Base-by-base conservation (phyloP, 148 eudicot species). In the Cornus suecica region DNA sequence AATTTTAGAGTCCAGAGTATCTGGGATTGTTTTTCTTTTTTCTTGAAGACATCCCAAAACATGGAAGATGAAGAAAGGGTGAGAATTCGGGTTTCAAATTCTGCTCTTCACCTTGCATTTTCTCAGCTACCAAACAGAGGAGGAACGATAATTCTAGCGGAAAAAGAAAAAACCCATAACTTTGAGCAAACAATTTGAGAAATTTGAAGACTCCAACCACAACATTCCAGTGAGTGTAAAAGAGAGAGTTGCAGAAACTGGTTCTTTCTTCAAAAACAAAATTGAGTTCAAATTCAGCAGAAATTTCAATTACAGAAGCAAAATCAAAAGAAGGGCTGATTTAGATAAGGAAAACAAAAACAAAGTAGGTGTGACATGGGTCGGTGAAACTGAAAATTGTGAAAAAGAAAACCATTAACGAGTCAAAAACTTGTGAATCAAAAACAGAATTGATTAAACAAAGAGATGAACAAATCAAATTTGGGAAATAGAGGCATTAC, bases 401-500 rank as follows among this genome's bases (percentile, higher is more conserved):
- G n/a, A n/a, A n/a, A 20, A 60, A 25, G n/a, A n/a, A 10, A 73
- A 14, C 24, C 20, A 73, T 10, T 4, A 48, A 48, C 54, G 18
- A 15, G 1, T 48, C 18, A 15, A 48, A 10, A 15, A 48, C 15
- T 48, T 11, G 62, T 56, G 62, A 48, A 48, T 32, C 3, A 31
- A n/a, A 31, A 28, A 22, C 10, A 41, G 9, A 41, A 4, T 41
- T 41, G 9, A 41, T 4, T 41, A 41, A 41, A 9, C 45, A 41
- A 41, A 4, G 45, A 9, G 45, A 41, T 9, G 45, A 41, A 9
- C n/a, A n/a, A n/a, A n/a, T n/a, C n/a, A n/a, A 9, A 41, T 32
- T 24, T 63, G 30, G 28, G 32, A 73, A 60, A 71, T 56, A 34
- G 37, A 28, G 73, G n/a, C 72, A 68, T 73, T 70, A 64, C 76